phyloP scores from a whole-genome alignment of 495 filamentous ascomycete species.

The Xylaria sp. region DNA sequence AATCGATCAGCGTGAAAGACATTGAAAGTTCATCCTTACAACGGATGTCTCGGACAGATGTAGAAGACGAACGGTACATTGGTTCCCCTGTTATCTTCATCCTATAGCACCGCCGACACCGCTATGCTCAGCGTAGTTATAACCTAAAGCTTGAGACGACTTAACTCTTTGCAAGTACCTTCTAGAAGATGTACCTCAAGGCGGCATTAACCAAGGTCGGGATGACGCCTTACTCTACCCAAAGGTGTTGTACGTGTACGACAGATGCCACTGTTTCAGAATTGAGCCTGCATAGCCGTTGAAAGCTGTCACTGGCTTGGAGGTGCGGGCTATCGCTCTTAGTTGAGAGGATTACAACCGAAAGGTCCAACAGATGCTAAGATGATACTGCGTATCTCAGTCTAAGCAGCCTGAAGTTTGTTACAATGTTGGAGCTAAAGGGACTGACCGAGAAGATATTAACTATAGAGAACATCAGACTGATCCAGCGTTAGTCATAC shows the following conservation, averaged over 20 bases:
- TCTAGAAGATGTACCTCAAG: background rate
- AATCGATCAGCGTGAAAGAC: background rate
- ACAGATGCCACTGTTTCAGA: conserved; percentile 30
- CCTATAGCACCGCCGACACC: background rate
- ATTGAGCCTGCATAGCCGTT: conserved; percentile 21
- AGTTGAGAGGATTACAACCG: background rate
- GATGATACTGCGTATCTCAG: background rate
- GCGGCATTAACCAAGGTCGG: background rate
- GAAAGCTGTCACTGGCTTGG: conserved; percentile 17
- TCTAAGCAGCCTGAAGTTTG: background rate
- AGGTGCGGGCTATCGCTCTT: background rate
- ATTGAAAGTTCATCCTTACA: background rate
- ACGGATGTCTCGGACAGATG: background rate
- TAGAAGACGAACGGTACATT: background rate
- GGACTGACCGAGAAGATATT: background rate
- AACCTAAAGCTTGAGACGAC: background rate
- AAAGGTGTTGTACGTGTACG: conserved; percentile 23
- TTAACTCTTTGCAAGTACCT: background rate
- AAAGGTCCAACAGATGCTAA: background rate
- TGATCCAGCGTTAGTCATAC: background rate
- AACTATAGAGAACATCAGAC: background rate
- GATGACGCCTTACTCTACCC: background rate
- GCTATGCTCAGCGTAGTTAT: background rate
- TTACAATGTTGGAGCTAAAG: background rate
- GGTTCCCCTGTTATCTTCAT: background rate